A percentile compares a stretch with the other conserved stretches of the same genome.
phyloP scores from a whole-genome alignment of 805 yeast genomes.

The Metschnikowia colocasiae region DNA sequence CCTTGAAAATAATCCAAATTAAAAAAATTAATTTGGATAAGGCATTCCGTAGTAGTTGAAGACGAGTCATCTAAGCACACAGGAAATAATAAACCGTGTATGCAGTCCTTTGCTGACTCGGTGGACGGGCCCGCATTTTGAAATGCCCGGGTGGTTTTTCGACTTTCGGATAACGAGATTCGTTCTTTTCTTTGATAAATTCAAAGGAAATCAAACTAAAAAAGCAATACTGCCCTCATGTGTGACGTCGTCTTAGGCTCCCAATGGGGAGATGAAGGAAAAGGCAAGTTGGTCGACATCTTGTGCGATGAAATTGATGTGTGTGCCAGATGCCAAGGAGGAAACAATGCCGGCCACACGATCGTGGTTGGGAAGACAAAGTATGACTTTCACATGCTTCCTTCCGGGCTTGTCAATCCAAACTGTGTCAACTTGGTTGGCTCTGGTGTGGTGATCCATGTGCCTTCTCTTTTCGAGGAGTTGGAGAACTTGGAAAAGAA shows the following conservation, averaged over 20 bases:
- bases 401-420: conserved; percentile 95
- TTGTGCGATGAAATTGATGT: conserved; percentile 93
- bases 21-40: no score
- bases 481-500: conserved; percentile 74
- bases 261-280: conserved; percentile 99
- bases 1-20: no score
- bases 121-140: conserved; percentile 4
- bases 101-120: conserved; percentile 4
- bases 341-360: conserved; percentile 99
- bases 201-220: conserved; percentile 13
- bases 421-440: conserved; percentile 88
- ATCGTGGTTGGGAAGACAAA: conserved; percentile 85
- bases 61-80: conserved; percentile 1
- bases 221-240: conserved; percentile 34
- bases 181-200: conserved; percentile 25
- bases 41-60: not conserved
- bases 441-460: conserved; percentile 93
- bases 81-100: not conserved
- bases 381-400: conserved; percentile 98
- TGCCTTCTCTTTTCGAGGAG: conserved; percentile 90
- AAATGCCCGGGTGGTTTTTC: conserved; percentile 10
- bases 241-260: conserved; percentile 94
- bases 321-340: conserved; percentile 98
- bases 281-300: conserved; percentile 94
- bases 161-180: conserved; percentile 27